These are phyloP conservation scores for Spathaspora girioi DNA, from an alignment of 805 yeast genomes.

Conservation along the genomic window DNA sequence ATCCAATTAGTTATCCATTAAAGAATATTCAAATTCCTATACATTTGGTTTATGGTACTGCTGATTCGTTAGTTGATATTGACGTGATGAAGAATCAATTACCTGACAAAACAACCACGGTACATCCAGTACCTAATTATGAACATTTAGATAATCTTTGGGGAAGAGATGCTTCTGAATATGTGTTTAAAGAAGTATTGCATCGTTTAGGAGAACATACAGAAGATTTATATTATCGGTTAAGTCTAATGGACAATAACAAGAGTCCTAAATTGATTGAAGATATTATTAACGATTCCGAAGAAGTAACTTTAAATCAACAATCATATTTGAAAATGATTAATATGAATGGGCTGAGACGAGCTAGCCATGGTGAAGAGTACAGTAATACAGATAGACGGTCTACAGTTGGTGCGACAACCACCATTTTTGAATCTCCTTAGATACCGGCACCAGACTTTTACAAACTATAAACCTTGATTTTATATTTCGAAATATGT, in stretches of 20 bases:
- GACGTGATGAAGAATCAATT: slow-evolving; percentile 66
- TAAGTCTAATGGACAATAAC: slow-evolving; percentile 1
- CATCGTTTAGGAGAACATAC: slow-evolving; percentile 14
- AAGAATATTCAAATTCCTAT: slow-evolving; percentile 57
- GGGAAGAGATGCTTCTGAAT: slow-evolving; percentile 60
- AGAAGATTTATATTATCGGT: slow-evolving; percentile 3
- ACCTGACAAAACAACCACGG: slow-evolving; percentile 49
- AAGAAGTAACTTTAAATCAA: slow-evolving; percentile 6
- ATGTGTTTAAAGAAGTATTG: slow-evolving; percentile 33
- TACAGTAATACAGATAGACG: neutral
- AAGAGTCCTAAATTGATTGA: slow-evolving; percentile 6
- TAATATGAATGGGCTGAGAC: neutral
- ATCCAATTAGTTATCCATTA: slow-evolving; percentile 38
- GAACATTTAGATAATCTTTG: slow-evolving; percentile 91
- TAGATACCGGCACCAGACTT: no score
- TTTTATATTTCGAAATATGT: no score
- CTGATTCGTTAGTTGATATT: slow-evolving; percentile 85
- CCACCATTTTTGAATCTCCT: neutral
- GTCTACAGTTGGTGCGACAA: neutral
- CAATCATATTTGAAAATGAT: slow-evolving; percentile 8
- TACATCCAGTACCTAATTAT: slow-evolving; percentile 60
- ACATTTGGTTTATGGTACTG: slow-evolving; percentile 71
- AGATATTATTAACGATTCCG: slow-evolving; percentile 5
- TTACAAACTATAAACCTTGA: neutral
- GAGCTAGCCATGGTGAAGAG: neutral